phyloP scores from a whole-genome alignment of 2,329 filamentous ascomycete species.

The Graphium sp. region DNA sequence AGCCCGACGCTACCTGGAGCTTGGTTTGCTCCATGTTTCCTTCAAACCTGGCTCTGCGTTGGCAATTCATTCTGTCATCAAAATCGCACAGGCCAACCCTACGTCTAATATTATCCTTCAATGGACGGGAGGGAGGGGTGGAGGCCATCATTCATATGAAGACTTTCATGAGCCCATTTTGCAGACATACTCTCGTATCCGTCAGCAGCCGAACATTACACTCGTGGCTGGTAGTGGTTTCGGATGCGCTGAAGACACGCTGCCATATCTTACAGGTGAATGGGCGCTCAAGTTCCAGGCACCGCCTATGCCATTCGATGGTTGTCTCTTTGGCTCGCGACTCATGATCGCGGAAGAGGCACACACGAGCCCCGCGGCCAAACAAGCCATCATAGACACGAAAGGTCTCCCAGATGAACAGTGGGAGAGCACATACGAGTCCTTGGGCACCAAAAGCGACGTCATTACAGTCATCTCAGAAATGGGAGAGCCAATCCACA shows the following conservation, averaged over 20 bases:
- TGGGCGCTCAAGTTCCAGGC: constrained; percentile 84
- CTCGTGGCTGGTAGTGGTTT: constrained; percentile 85
- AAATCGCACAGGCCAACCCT: constrained; percentile 83
- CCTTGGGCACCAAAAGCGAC: constrained; percentile 66
- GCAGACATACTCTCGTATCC: constrained; percentile 79
- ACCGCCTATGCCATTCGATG: constrained; percentile 87
- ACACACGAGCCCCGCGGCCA: constrained; percentile 71
- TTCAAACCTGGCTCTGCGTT: constrained; percentile 90
- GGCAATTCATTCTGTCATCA: constrained; percentile 77
- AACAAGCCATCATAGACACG: constrained; percentile 79
- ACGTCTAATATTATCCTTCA: constrained; percentile 84
- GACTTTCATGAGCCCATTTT: constrained; percentile 89
- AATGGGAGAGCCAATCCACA: constrained; percentile 99
- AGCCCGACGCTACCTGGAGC: constrained; percentile 80
- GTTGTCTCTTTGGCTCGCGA: constrained; percentile 76
- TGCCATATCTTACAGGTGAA: constrained; percentile 75
- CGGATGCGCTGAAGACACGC: constrained; percentile 76
- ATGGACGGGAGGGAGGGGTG: constrained; percentile 88
- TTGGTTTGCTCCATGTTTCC: constrained; percentile 81
- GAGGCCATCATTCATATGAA: constrained; percentile 88
- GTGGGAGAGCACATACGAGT: constrained; percentile 86
- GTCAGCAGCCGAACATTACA: constrained; percentile 73
- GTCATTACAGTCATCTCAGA: constrained; percentile 94
- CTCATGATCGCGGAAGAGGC: constrained; percentile 94
- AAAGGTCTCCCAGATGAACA: constrained; percentile 64